Evolutionary conservation across 2,329 filamentous ascomycete species (phyloP), one percentile per base, ranked within the genome.

Genomic region (Niveomyces coronatus): DNA sequence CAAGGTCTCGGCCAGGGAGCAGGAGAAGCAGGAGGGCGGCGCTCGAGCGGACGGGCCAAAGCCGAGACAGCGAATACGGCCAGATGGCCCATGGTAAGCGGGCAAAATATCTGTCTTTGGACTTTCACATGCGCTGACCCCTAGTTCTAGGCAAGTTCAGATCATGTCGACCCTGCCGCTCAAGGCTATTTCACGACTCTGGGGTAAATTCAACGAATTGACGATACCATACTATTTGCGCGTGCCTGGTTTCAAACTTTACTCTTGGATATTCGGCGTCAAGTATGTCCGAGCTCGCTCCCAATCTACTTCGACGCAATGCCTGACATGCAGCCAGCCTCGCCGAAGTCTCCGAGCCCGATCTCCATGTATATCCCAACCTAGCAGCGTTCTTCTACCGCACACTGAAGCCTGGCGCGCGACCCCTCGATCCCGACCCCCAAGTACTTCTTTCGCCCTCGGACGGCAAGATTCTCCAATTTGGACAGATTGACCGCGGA

Each of bases 311-410:
- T 2, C n/a, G 20, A 9, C 14, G 10, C 14, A 16, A 31, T 16
- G n/a, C 15, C 38, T 44, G 15, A 44, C 28, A 18, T 16, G 8
- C 5, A 3, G 3, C 15, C 53, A 83, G 80, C 57, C 73, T 98
- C 41, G 74, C 81, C 42, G 91, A 98, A 64, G 79, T 95, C 14
- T 76, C 79, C 22, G 88, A 98, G 55, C 76, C 81, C 14, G 91
- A 98, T 52, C 76, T 98, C 15, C 87, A 85, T 56, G 75, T 74
- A 33, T 98, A 91, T 57, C 85, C 87, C 15, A 98, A 98, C 55
- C 76, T 98, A 28, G 86, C 89, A 5, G 78, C 89, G 42, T 98
- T 98, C 70, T 98, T 98, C 68, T 98, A 96, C 61, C 85, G 91
- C 44, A 86, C 80, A 1, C 70, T 98, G 43, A 96, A 95, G 58